Evolutionary conservation across 371 early-diverging fungal species (phyloP).

Genomic region (Saksenaea oblongispora): DNA sequence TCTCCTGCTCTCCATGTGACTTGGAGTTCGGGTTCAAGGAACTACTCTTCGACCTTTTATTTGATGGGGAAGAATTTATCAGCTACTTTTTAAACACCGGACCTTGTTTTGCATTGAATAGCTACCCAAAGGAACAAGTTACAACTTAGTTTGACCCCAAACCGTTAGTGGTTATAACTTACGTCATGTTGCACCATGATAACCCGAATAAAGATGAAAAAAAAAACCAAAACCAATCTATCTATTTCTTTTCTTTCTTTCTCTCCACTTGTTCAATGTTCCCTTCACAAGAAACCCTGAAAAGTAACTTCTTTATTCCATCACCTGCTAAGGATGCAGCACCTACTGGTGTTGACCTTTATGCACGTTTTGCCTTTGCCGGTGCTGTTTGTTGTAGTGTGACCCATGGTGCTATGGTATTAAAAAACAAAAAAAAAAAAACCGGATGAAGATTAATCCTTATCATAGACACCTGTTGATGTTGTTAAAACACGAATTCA

Average conservation of each 20-base stretch:
- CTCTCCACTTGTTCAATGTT: conserved; percentile 26
- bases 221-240: neutral
- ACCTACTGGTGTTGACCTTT: conserved; percentile 66
- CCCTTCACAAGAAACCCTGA: conserved; percentile 42
- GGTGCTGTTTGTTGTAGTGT: conserved; percentile 75
- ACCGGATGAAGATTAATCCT: neutral
- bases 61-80: neutral
- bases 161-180: neutral
- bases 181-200: neutral
- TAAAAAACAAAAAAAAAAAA: neutral
- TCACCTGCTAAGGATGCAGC: conserved; percentile 50
- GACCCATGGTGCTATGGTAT: conserved; percentile 72
- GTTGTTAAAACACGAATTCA: conserved; percentile 74
- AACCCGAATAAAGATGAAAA: neutral
- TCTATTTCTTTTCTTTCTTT: conserved; percentile 2
- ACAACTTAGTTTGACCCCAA: neutral
- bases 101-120: neutral
- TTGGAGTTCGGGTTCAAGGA: neutral
- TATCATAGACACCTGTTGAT: conserved; percentile 50
- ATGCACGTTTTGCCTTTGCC: conserved; percentile 75
- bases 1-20: too few species aligned
- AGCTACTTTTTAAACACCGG: neutral
- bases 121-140: neutral
- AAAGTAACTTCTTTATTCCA: conserved; percentile 49
- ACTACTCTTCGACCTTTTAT: neutral